Base-by-base conservation (phyloP, 1,284 basidiomycete species). In the Ceraceosorus guamensis region DNA sequence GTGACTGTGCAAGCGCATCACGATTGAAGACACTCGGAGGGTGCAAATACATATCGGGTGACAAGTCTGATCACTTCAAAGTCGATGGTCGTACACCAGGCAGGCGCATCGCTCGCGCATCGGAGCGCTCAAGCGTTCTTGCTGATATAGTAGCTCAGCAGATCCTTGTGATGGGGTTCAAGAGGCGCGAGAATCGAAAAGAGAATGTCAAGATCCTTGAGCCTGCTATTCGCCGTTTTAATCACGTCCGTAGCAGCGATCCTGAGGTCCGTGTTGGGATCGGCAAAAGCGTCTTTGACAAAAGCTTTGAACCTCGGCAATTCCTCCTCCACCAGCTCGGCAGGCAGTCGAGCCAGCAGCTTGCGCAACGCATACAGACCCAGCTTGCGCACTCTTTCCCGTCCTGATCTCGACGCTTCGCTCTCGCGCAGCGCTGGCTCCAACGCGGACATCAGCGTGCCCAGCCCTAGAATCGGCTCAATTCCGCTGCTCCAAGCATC, bases 301-400 rank as follows among this genome's bases (percentile, higher is more conserved):
- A 52, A 11, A 11, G 5, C 18, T 10, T 30, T 44, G 2, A 48
- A 50, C 24, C 58, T 35, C 5, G 66, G 61, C 3, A 71, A 48
- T 34, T 66, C 60, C 45, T 71, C 70, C 37, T 68, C 66, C 3
- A 71, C 43, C 34, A 71, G 35, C 39, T 68, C 62, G 6, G 52
- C n/a, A 0, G 70, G 70, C 2, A 71, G 41, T 0, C 66, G 54
- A 4, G 50, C 8, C 0, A 68, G 52, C 10, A 71, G 53, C 4
- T 57, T 55, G 0, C 55, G 56, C 2, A 60, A 46, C 4, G 50
- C 48, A 43, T 43, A 39, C 2, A 63, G 54, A 4, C 46, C 46
- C 32, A 63, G 47, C 10, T 49, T 48, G 16, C 47, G 37, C 33
- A 60, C 45, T 34, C 32, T 39, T 14, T 44, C 41, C 18, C 34